Base-by-base conservation (phyloP, 768 basidiomycete species). In the Paxillus ammoniavirescens region DNA sequence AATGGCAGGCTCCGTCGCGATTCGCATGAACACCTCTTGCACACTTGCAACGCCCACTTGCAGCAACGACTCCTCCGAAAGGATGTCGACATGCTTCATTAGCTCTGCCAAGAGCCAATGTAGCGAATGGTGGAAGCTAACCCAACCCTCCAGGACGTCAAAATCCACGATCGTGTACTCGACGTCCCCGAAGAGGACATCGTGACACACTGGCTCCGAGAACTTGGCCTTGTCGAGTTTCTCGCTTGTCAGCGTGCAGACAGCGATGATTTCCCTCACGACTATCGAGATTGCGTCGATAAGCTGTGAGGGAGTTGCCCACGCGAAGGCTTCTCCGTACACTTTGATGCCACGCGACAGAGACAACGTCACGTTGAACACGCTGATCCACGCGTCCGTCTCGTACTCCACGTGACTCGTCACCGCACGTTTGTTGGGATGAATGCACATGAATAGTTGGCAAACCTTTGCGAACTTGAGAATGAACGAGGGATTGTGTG, bases 371-470 rank as follows among this genome's bases (percentile, higher is more conserved):
- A 98, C 89, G 61, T 95, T 94, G 72, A 98, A 98, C 13, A 97
- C 92, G 61, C 87, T 91, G 57, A 97, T 92, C 96, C 95, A 97
- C 17, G 89, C 88, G 59, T 99, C 97, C 30, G 89, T 89, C 73
- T 99, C 97, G 73, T 91, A 99, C 69, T 98, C 96, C 61, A 99
- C 84, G 61, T 98, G 97, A 48, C 76, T 87, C 28, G 82, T 79
- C 5, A 78, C 83, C 17, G 89, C 92, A 15, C 96, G 83, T 61
- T 86, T 85, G 70, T 94, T 93, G 2, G 94, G 87, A 65, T 96
- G 94, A 64, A 98, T 80, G 58, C 91, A 92, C 83, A 92, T 90
- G 77, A 98, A 99, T 42, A 98, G 75, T 59, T 87, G 83, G 69
- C 94, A 89, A 7, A 92, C 87, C 50, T 81, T 76, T 9, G 87